A percentile compares a stretch with the other conserved stretches of the same genome.
Evolutionary conservation across 139 green algal genomes (phyloP).

Genomic region (Tetradesmus lagerheimii): DNA sequence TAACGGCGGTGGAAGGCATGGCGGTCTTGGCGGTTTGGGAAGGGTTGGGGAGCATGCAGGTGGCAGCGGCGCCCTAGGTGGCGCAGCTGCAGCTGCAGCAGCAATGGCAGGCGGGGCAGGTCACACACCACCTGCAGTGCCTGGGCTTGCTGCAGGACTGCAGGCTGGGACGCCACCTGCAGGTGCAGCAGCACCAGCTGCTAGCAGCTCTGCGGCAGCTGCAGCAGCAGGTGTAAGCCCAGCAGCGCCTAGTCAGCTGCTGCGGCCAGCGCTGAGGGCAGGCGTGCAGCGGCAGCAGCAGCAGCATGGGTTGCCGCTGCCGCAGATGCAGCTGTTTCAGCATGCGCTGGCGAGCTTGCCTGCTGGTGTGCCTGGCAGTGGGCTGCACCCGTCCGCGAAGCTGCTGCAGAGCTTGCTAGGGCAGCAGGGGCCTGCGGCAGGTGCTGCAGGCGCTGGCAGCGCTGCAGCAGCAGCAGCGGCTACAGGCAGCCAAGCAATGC

Average conservation of each 20-base stretch:
- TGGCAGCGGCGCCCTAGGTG: no score
- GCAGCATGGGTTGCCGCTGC: not conserved
- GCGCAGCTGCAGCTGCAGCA: not conserved
- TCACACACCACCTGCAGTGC: not conserved
- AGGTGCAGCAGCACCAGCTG: constrained; percentile 8
- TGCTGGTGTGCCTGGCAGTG: not conserved
- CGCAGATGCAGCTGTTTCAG: constrained; percentile 3
- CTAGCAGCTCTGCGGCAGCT: not conserved
- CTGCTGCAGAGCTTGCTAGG: constrained; percentile 10
- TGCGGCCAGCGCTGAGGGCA: not conserved
- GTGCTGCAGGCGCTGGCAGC: not conserved
- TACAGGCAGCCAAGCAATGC: not conserved
- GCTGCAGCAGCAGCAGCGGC: not conserved
- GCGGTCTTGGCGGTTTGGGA: not conserved
- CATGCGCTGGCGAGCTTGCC: not conserved
- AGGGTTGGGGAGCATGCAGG: not conserved
- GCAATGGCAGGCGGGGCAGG: not conserved
- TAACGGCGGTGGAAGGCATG: constrained; percentile 17
- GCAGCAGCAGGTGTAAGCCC: not conserved
- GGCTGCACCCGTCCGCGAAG: not conserved
- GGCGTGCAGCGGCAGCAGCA: not conserved
- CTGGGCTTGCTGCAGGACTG: not conserved
- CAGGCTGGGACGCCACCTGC: not conserved
- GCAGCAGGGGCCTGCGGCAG: not conserved
- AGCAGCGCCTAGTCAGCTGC: not conserved